phyloP scores from a whole-genome alignment of 1,139 yeast species.

The Yamadazyma taylorii region DNA sequence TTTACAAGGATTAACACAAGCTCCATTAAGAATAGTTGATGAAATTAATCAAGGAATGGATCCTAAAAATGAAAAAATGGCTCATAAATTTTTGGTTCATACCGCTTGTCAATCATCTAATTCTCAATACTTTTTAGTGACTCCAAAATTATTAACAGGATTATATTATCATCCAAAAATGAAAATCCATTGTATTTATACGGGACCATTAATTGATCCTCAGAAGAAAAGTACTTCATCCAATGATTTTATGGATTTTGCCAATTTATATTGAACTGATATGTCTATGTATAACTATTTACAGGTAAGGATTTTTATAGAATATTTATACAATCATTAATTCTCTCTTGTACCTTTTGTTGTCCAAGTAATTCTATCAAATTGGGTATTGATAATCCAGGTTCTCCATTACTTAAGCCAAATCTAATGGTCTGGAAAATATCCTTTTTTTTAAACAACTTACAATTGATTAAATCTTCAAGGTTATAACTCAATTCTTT shows the following conservation, averaged over 20 bases:
- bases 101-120: constrained; percentile 68
- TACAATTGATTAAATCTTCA: constrained; percentile 13
- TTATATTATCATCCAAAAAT: constrained; percentile 76
- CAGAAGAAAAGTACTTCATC: constrained; percentile 17
- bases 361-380: constrained; percentile 58
- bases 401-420: constrained; percentile 69
- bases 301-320: constrained; percentile 1
- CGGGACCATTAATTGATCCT: constrained; percentile 48
- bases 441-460: constrained; percentile 38
- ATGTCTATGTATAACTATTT: neutral
- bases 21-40: constrained; percentile 95
- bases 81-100: constrained; percentile 83
- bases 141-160: constrained; percentile 86
- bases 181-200: constrained; percentile 87
- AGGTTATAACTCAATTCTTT: constrained; percentile 14
- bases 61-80: constrained; percentile 83
- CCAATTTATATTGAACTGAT: constrained; percentile 10
- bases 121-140: constrained; percentile 84
- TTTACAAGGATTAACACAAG: constrained; percentile 82
- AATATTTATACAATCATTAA: constrained; percentile 17
- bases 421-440: constrained; percentile 64
- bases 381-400: constrained; percentile 71
- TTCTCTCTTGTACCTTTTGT: constrained; percentile 39
- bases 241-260: constrained; percentile 34
- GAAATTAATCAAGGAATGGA: constrained; percentile 99